Conservation (phyloP, 805 yeast genomes). For the Kazachstania bromeliacearum region DNA sequence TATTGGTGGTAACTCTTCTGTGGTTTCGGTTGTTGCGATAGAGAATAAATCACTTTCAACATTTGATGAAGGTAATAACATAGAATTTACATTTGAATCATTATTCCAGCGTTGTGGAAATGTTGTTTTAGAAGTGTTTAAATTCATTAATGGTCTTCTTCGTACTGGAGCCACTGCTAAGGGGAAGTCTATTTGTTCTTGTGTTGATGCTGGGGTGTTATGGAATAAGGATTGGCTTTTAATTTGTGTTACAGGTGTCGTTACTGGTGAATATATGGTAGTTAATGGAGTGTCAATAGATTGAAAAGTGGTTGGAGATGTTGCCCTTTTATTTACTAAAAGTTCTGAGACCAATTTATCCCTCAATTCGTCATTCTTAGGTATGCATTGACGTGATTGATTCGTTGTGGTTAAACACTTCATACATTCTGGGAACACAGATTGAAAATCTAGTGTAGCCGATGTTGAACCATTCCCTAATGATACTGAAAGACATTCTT, state of each 20-base stretch:
- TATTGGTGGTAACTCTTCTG: constrained; percentile 2
- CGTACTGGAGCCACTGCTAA: constrained; percentile 3
- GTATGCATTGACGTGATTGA: constrained; percentile 18
- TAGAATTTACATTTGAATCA: neutral
- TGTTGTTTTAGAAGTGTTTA: neutral
- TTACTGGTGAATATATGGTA: constrained; percentile 2
- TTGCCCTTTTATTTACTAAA: constrained; percentile 8
- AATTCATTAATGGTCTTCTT: neutral
- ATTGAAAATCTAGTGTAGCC: constrained; percentile 10
- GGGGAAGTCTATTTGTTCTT: constrained; percentile 1
- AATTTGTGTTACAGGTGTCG: constrained; percentile 2
- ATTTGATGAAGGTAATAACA: neutral
- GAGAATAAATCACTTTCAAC: neutral
- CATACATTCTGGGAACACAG: constrained; percentile 23
- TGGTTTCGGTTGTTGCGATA: neutral
- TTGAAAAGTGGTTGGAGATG: constrained; percentile 2
- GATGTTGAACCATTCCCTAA: constrained; percentile 19
- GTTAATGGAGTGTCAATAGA: constrained; percentile 2
- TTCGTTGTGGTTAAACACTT: constrained; percentile 13
- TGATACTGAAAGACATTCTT: constrained; percentile 43
- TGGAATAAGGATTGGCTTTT: neutral
- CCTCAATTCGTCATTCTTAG: constrained; percentile 19
- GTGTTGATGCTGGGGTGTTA: neutral
- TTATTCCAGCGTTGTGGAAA: neutral
- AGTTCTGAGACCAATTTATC: constrained; percentile 23